Conservation (phyloP, 768 basidiomycete species). For the Candolleomyces eurysporus region DNA sequence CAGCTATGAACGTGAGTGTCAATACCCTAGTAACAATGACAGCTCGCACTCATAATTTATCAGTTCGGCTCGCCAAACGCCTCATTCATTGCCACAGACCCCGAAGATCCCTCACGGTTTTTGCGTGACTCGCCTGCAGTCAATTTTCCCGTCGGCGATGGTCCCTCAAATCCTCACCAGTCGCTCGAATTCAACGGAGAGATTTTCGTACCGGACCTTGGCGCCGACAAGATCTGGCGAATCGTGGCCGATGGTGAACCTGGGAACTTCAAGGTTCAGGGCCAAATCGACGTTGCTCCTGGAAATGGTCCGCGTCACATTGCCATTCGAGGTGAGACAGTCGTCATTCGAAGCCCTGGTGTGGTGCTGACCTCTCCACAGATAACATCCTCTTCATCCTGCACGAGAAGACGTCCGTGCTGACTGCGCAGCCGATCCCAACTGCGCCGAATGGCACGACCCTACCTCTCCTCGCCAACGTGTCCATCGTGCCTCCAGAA, state of each 20-base stretch:
- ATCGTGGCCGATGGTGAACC: conserved; percentile 40
- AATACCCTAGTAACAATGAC: conserved; percentile 42
- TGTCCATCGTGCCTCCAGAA: conserved; percentile 47
- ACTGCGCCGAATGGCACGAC: conserved; percentile 50
- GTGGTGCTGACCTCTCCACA: conserved; percentile 14
- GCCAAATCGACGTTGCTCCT: conserved; percentile 54
- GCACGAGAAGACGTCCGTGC: conserved; percentile 56
- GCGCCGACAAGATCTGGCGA: conserved; percentile 68
- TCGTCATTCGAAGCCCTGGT: conserved; percentile 32
- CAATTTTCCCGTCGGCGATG: conserved; percentile 49
- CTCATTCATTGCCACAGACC: conserved; percentile 44
- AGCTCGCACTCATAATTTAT: conserved; percentile 31
- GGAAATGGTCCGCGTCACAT: conserved; percentile 62
- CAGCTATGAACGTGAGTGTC: conserved; percentile 42
- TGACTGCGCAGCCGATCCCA: conserved; percentile 61
- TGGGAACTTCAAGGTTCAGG: conserved; percentile 53
- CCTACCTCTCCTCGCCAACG: conserved; percentile 41
- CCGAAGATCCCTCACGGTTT: conserved; percentile 31
- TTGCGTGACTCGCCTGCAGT: conserved; percentile 38
- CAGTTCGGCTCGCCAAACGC: conserved; percentile 11
- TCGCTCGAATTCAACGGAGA: conserved; percentile 53
- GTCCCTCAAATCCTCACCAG: conserved; percentile 66
- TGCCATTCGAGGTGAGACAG: conserved; percentile 27
- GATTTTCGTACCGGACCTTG: conserved; percentile 65
- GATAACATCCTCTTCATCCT: conserved; percentile 51